phyloP scores from a whole-genome alignment of 2,329 filamentous ascomycete species.

The Diaporthe sp. region DNA sequence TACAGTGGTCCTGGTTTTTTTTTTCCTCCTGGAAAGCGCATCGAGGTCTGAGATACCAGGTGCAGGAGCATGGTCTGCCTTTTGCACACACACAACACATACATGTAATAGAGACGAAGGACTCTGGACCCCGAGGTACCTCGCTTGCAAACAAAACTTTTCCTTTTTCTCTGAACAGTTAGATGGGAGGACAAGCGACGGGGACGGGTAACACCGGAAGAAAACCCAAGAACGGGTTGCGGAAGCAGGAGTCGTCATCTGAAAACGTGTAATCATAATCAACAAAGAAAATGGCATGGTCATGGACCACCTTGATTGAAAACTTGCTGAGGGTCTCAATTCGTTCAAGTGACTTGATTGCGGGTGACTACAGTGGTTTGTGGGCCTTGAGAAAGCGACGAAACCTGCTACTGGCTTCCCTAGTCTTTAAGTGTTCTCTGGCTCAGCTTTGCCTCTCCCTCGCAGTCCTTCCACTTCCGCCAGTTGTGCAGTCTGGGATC shows the following conservation, averaged over 20 bases:
- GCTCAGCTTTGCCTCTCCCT: conserved; percentile 26
- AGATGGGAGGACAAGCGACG: conserved; percentile 12
- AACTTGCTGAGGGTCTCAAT: too few species aligned
- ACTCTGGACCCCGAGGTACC: conserved; percentile 19
- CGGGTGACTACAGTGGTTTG: too few species aligned
- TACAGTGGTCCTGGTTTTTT: conserved; percentile 42
- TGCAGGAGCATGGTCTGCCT: conserved; percentile 26
- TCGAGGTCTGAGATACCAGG: conserved; percentile 23
- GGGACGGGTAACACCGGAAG: neutral
- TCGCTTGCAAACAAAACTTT: conserved; percentile 19
- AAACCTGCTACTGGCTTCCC: neutral
- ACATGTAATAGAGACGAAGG: conserved; percentile 32
- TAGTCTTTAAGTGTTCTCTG: neutral
- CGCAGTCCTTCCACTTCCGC: neutral
- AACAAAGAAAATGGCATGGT: conserved; percentile 3
- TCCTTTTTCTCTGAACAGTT: conserved; percentile 8
- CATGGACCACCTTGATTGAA: conserved; percentile 1
- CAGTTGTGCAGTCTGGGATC: neutral
- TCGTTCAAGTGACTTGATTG: neutral
- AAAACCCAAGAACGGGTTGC: neutral
- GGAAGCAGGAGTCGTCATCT: conserved; percentile 12
- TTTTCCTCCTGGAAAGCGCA: conserved; percentile 30
- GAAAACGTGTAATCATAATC: conserved; percentile 21
- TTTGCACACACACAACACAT: conserved; percentile 25
- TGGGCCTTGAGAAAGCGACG: neutral